Evolutionary conservation across 2,329 filamentous ascomycete species (phyloP), one percentile per base, ranked within the genome.

Genomic region (Nigrograna mackinnonii): DNA sequence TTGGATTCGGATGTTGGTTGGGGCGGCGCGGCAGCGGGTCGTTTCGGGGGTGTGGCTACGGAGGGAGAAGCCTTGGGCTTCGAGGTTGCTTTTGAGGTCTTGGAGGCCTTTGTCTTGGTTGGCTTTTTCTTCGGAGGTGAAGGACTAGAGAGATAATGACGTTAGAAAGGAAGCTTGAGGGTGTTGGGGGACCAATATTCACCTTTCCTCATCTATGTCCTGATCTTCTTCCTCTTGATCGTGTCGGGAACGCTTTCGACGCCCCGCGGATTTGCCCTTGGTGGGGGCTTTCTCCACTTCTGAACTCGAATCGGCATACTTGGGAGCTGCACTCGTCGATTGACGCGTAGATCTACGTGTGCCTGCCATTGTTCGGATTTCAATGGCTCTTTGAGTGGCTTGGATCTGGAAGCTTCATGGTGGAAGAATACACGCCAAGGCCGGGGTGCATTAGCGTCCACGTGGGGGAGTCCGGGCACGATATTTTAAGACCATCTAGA

Each of bases 261-360:
- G 57, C 54, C 57, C 60, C 34, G 49, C 9, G 35, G 56, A 58
- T 35, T 49, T 52, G 22, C 28, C 51, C 48, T 55, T 58, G 45
- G 51, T 50, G 39, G 50, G 60, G n/a, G 45, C 21, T 12, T 18
- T 35, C 30, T 44, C 45, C 6, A 52, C 42, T 32, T 58, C 55
- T 2, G 47, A 46, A 2, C 44, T 48, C 0, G 47, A 35, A 5
- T 62, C 57, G 13, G 54, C 49, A 32, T 64, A 60, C 17, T 53
- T 58, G 1, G 47, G 48, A 4, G 46, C 47, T 31, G 41, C 22
- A 5, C 48, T 16, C 14, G 54, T 37, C 26, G 57, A 44, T 41
- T 54, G 50, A 41, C 63, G 62, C 53, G 60, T 56, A 4, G 58
- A 63, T 49, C 54, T 58, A 37, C 62, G 57, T 42, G 58, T 60